Conservation (phyloP, 768 basidiomycete species). For the Cystobasidium tubakii region DNA sequence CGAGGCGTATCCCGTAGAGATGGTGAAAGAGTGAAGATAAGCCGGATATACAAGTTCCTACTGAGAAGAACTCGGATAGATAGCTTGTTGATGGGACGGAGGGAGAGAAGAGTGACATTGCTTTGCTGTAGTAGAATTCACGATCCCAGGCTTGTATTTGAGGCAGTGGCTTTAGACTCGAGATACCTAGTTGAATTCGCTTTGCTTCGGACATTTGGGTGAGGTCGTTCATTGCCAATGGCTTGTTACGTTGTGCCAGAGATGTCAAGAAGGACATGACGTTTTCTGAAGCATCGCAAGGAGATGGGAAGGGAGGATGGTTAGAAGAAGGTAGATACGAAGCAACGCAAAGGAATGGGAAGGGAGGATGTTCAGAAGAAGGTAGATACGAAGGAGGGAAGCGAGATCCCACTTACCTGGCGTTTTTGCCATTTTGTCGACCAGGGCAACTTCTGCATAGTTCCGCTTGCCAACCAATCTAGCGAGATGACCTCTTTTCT, state of each 20-base stretch:
- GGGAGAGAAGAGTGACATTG: constrained; percentile 62
- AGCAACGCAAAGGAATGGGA: no score
- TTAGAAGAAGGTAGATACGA: no score
- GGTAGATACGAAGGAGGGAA: no score
- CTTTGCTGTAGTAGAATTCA: constrained; percentile 62
- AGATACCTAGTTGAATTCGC: constrained; percentile 55
- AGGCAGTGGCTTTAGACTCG: constrained; percentile 50
- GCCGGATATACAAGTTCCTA: constrained; percentile 86
- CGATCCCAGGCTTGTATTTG: constrained; percentile 91
- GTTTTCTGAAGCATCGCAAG: constrained; percentile 63
- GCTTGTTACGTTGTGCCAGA: constrained; percentile 69
- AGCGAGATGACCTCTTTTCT: constrained; percentile 73
- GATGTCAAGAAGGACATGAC: constrained; percentile 78
- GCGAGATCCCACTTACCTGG: constrained; percentile 60
- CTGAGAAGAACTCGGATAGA: constrained; percentile 57
- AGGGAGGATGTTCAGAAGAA: neutral
- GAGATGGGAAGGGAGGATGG: neutral
- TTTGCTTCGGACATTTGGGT: constrained; percentile 60
- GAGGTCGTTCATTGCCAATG: constrained; percentile 69
- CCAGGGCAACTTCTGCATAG: constrained; percentile 77
- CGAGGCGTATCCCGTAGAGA: constrained; percentile 74
- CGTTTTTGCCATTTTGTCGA: constrained; percentile 94
- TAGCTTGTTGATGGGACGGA: constrained; percentile 56
- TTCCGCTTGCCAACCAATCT: constrained; percentile 74
- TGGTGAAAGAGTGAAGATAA: constrained; percentile 80